These are phyloP conservation scores for Saccharomyces hybrid DNA, from an alignment of 1,139 yeast genomes.

Conservation along the genomic window DNA sequence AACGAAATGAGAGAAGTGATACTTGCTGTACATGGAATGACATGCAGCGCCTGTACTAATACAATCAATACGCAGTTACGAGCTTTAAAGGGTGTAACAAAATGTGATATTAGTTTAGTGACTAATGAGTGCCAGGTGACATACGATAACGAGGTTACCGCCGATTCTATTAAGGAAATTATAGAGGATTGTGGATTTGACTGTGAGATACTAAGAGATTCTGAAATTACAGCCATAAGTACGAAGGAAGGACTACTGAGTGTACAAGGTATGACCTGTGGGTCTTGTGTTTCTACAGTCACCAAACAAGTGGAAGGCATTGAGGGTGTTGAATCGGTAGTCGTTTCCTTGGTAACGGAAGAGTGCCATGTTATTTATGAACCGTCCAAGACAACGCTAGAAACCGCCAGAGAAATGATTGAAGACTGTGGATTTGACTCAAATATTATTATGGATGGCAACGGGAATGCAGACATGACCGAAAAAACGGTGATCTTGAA, in stretches of 20 bases:
- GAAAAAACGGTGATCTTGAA: neutral
- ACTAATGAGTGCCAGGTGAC: constrained; percentile 63
- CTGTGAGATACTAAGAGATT: constrained; percentile 34
- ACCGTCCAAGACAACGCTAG: constrained; percentile 32
- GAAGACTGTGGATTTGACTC: constrained; percentile 79
- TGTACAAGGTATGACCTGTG: constrained; percentile 79
- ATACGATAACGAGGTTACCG: constrained; percentile 35
- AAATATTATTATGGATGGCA: constrained; percentile 16
- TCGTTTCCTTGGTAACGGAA: constrained; percentile 68
- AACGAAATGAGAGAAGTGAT: constrained; percentile 11
- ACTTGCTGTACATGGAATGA: constrained; percentile 60
- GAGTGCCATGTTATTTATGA: constrained; percentile 49
- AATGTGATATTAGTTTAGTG: constrained; percentile 57
- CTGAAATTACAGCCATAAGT: neutral
- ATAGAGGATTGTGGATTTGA: constrained; percentile 78
- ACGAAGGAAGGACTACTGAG: constrained; percentile 2
- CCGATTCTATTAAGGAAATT: constrained; percentile 38
- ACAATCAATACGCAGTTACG: constrained; percentile 53
- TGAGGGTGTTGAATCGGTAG: constrained; percentile 37
- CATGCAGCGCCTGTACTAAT: constrained; percentile 76
- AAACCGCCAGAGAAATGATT: constrained; percentile 35
- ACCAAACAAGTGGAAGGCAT: constrained; percentile 43
- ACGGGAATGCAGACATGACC: constrained; percentile 1
- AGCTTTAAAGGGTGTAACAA: constrained; percentile 41
- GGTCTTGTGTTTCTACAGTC: constrained; percentile 68